Evolutionary conservation across 2,329 filamentous ascomycete species (phyloP), one percentile per base, ranked within the genome.

Genomic region (Ceratocystis eucalypticola): DNA sequence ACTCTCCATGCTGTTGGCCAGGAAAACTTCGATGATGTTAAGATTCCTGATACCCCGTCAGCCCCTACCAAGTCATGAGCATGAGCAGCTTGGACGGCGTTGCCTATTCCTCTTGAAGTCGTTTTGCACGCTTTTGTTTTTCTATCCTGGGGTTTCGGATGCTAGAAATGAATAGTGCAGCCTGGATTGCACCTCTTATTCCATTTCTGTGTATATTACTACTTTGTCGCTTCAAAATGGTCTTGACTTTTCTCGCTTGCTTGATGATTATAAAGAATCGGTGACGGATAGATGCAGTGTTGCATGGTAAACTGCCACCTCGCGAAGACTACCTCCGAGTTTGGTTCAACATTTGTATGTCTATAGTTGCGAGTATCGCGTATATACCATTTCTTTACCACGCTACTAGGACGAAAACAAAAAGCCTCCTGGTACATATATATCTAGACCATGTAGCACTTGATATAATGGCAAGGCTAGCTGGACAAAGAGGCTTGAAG

Each of bases 1-100:
- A 85, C 83, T 3, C 88, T 99, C 74, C 84, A 81, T 70, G 91
- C 90, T 65, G 89, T 99, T 73, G 91, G 93, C 55, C 94, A 97
- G 77, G 94, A 97, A 76, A 90, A 96, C 71, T 99, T 99, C 78
- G 89, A 92, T 67, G 94, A 99, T 74, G 92, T 97, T 71, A 87
- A 91, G 74, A 87, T 97, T 46, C 94, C 94, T 33, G 88, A 90
- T 74, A 80, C 82, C 64, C 87, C 89, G 12, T 7, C 53, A 6
- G 33, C 62, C 4, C 8, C 64, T 17, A 44, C 66, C 28, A 68
- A 68, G 65, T 62, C 61, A 75, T 77, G 62, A 77, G 80, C 57
- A 68, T 73, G 41, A 76, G 74, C 68, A 75, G 71, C 70, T 33
- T 68, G 76, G 71, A 70, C 33, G 15, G 25, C 37, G 15, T 15